These are phyloP conservation scores for Botrytis sinoallii DNA, from an alignment of 2,329 filamentous ascomycete genomes.

Conservation along the genomic window DNA sequence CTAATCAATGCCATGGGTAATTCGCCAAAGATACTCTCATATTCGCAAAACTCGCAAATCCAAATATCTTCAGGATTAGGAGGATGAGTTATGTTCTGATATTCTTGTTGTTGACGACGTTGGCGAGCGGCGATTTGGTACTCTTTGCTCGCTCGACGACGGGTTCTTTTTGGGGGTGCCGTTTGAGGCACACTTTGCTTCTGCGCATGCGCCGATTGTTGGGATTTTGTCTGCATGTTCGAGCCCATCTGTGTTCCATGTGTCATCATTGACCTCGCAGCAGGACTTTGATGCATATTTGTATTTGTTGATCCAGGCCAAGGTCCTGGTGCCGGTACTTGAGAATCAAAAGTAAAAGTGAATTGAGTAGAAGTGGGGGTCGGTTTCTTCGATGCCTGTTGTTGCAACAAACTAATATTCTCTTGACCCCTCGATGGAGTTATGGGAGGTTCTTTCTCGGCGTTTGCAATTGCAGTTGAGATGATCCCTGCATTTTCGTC, in stretches of 20 bases:
- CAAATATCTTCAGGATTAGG: constrained; percentile 73
- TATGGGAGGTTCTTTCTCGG: constrained; percentile 61
- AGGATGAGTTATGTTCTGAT: constrained; percentile 72
- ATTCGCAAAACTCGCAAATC: constrained; percentile 98
- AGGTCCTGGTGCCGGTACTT: constrained; percentile 74
- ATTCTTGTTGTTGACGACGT: constrained; percentile 73
- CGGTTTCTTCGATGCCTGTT: constrained; percentile 58
- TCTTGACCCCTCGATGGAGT: constrained; percentile 64
- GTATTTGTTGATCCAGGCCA: constrained; percentile 57
- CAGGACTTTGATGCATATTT: constrained; percentile 30
- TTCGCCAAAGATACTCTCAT: constrained; percentile 89
- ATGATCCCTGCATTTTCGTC: constrained; percentile 75
- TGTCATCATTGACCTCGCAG: constrained; percentile 32
- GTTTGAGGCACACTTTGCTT: constrained; percentile 38
- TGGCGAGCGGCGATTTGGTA: constrained; percentile 73
- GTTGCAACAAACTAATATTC: constrained; percentile 74
- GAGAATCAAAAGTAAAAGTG: constrained; percentile 93
- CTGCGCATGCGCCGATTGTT: constrained; percentile 40
- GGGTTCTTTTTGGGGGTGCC: constrained; percentile 56
- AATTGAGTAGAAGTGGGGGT: constrained; percentile 81
- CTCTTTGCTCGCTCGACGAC: constrained; percentile 65
- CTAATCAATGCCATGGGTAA: constrained; percentile 82
- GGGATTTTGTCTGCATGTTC: constrained; percentile 31
- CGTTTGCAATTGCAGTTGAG: constrained; percentile 88
- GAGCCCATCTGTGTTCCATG: constrained; percentile 39